Base-by-base conservation (phyloP, 2,329 filamentous ascomycete species). In the Sporothrix luriei region DNA sequence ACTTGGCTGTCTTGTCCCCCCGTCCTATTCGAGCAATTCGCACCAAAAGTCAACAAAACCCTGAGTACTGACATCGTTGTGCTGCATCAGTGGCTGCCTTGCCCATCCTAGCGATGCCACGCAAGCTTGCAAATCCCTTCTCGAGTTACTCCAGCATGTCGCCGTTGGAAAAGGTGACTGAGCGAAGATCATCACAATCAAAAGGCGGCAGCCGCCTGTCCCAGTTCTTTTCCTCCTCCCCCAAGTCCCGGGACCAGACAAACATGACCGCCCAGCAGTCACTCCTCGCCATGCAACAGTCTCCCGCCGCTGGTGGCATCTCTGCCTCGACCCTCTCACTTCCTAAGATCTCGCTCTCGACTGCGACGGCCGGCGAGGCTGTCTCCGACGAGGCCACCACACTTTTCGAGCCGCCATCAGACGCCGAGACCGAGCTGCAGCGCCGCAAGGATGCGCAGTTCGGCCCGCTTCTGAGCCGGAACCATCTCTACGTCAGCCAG, bases 301-400 rank as follows among this genome's bases (percentile, higher is more conserved):
- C 84, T 75, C 80, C 80, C 71, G 66, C 68, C 26, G 77, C 71
- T 76, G 79, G 83, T 76, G 80, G 81, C 66, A 90, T 93, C 76
- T 89, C 88, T 73, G 86, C 88, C 70, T 85, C 93, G 54, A 90
- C 91, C 70, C 82, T 94, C 73, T 91, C 92, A 62, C 83, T 97
- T 75, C 94, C 94, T 51, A 94, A 91, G 68, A 97, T 98, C 77
- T 97, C 93, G 54, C 85, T 98, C 70, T 97, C 94, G 14, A 93
- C 93, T 54, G 92, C 92, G 65, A 91, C 89, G 40, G 90, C 88
- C 73, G 91, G 92, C 75, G 86, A 95, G 84, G 80, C 80, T 68
- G 87, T 88, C 78, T 90, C 88, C 78, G 91, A 97, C 75, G 87
- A 91, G 75, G 84, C 90, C 64, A 91, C 91, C 65, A 84, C 87